Conservation (phyloP, 2,329 filamentous ascomycete genomes). For the Colletotrichum paranaense region DNA sequence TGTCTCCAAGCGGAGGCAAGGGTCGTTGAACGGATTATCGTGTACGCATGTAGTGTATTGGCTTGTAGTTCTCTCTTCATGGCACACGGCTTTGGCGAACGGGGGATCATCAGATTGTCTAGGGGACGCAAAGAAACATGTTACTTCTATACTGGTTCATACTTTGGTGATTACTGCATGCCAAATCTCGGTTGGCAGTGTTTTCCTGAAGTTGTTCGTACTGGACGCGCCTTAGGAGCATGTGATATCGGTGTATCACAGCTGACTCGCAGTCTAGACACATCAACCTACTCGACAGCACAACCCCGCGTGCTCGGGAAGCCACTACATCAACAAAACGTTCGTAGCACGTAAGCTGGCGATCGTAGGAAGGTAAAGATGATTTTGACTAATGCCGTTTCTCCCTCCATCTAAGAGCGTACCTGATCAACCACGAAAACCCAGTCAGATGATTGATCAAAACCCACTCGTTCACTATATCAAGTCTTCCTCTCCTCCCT, state of each 20-base stretch:
- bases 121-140: constrained; percentile 24
- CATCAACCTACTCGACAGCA: too few relatives aligned
- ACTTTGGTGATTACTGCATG: neutral
- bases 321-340: too few relatives aligned
- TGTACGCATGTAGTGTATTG: constrained; percentile 37
- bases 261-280: neutral
- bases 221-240: neutral
- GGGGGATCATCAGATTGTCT: constrained; percentile 37
- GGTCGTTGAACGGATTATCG: constrained; percentile 26
- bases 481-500: neutral
- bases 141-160: neutral
- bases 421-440: too few relatives aligned
- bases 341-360: too few relatives aligned
- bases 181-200: neutral
- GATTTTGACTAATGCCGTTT: too few relatives aligned
- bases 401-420: too few relatives aligned
- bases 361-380: too few relatives aligned
- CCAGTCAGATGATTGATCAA: too few relatives aligned
- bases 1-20: constrained; percentile 21
- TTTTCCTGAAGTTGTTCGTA: neutral
- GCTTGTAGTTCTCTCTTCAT: constrained; percentile 34
- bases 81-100: constrained; percentile 35
- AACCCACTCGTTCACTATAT: too few relatives aligned
- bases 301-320: too few relatives aligned
- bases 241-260: neutral